phyloP scores from a whole-genome alignment of 495 filamentous ascomycete genomes.

The Geoglossum glabrum region DNA sequence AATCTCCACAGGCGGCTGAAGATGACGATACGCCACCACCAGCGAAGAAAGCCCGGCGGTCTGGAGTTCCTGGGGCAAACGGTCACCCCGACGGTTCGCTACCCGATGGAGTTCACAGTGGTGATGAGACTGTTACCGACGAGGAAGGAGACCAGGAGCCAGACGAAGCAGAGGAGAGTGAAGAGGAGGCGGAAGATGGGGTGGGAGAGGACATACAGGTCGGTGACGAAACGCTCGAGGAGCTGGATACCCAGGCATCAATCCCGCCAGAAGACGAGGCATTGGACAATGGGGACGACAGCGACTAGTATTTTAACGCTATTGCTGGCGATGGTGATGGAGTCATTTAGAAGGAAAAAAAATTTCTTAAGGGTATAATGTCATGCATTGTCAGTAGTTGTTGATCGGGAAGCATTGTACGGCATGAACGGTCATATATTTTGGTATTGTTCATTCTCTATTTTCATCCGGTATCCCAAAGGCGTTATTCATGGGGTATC shows the following conservation, averaged over 20 bases:
- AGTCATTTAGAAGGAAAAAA: neutral
- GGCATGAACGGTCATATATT: neutral
- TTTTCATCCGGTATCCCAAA: neutral
- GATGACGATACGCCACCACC: slow-evolving; percentile 11
- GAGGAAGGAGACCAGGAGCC: slow-evolving; percentile 14
- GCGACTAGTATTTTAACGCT: neutral
- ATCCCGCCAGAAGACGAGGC: slow-evolving; percentile 2
- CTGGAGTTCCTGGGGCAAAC: slow-evolving; percentile 14
- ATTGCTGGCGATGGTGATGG: neutral
- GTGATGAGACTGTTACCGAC: slow-evolving; percentile 4
- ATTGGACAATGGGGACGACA: slow-evolving; percentile 5
- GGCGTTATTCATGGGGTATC: neutral
- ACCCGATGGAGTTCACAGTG: slow-evolving; percentile 5
- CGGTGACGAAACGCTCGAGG: neutral
- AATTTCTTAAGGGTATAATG: neutral
- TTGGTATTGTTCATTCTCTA: neutral
- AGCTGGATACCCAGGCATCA: neutral
- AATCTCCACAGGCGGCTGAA: slow-evolving; percentile 7
- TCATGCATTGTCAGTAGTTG: neutral
- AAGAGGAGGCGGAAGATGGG: slow-evolving; percentile 8
- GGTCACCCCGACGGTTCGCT: slow-evolving; percentile 36
- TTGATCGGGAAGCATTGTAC: neutral
- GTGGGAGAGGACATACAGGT: slow-evolving; percentile 4
- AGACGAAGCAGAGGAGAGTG: slow-evolving; percentile 21
- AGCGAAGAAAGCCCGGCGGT: slow-evolving; percentile 6